Conservation (phyloP, 371 early-diverging fungal genomes). For the Syncephalis plumigaleata region DNA sequence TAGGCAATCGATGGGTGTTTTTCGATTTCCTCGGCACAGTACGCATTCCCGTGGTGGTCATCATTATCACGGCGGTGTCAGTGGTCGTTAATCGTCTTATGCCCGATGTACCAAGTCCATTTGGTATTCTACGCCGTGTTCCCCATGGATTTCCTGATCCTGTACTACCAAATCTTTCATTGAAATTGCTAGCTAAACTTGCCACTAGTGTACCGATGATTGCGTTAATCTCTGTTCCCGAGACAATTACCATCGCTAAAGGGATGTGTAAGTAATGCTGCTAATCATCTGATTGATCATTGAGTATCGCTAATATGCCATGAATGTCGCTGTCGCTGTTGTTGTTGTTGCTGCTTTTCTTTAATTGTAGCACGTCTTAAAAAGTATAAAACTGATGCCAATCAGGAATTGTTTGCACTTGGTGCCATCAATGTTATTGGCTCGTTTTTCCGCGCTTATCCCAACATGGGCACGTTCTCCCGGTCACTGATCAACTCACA, state of each 20-base stretch:
- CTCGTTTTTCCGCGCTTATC: slow-evolving; percentile 67
- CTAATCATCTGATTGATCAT: slow-evolving; percentile 40
- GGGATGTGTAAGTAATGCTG: slow-evolving; percentile 14
- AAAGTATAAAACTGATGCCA: slow-evolving; percentile 25
- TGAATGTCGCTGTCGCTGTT: too few species aligned
- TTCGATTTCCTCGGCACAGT: not conserved
- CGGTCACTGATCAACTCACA: slow-evolving; percentile 68
- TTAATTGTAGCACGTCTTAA: not conserved
- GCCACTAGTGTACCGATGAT: slow-evolving; percentile 35
- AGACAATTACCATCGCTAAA: slow-evolving; percentile 71
- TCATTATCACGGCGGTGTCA: slow-evolving; percentile 33
- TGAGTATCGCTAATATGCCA: too few species aligned
- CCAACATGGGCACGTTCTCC: slow-evolving; percentile 78
- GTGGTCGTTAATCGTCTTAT: slow-evolving; percentile 25
- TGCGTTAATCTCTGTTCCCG: slow-evolving; percentile 58
- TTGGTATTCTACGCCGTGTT: slow-evolving; percentile 42
- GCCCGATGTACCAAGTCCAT: slow-evolving; percentile 31
- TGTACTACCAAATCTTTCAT: slow-evolving; percentile 23
- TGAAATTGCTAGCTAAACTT: slow-evolving; percentile 22
- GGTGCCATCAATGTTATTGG: slow-evolving; percentile 66
- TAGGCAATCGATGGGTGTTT: too few species aligned
- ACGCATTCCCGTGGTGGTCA: slow-evolving; percentile 26
- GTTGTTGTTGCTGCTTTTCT: too few species aligned
- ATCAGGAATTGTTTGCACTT: slow-evolving; percentile 75
- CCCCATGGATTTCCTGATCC: slow-evolving; percentile 52